Evolutionary conservation across 129 eudicot genomes (phyloP).

Genomic region (Flaveria ramosissima): DNA sequence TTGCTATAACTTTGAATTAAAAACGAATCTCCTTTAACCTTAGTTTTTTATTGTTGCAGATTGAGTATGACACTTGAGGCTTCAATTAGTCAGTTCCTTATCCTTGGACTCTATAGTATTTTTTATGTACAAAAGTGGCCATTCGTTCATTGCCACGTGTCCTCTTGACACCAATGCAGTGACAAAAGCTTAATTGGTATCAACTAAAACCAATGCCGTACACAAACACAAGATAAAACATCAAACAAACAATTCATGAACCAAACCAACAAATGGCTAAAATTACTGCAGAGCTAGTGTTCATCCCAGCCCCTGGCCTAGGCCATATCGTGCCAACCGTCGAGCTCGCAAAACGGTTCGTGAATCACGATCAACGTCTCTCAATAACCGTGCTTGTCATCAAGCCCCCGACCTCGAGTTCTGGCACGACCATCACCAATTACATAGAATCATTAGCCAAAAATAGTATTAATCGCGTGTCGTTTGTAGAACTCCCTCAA

Average conservation of each 20-base stretch:
- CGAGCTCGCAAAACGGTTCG: constrained; percentile 29
- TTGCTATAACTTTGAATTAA: too few relatives aligned
- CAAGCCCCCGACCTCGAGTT: neutral
- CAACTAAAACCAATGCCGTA: too few relatives aligned
- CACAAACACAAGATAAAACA: too few relatives aligned
- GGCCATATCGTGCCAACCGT: constrained; percentile 32
- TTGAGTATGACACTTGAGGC: too few relatives aligned
- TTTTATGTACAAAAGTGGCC: too few relatives aligned
- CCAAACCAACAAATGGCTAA: neutral
- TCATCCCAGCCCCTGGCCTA: constrained; percentile 26
- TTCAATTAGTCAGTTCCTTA: too few relatives aligned
- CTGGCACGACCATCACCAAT: neutral
- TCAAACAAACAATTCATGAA: neutral
- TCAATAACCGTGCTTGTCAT: constrained; percentile 27
- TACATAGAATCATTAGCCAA: neutral
- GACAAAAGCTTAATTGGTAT: too few relatives aligned
- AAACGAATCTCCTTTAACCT: too few relatives aligned
- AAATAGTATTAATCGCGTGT: neutral
- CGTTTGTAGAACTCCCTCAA: constrained; percentile 13
- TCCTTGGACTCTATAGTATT: too few relatives aligned
- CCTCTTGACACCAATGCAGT: too few relatives aligned
- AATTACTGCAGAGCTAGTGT: constrained; percentile 12
- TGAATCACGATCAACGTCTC: constrained; percentile 16
- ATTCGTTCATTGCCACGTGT: too few relatives aligned
- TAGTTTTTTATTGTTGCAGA: too few relatives aligned